These are phyloP conservation scores for Gonium pectorale DNA, from an alignment of 139 green algal genomes.

Conservation along the genomic window DNA sequence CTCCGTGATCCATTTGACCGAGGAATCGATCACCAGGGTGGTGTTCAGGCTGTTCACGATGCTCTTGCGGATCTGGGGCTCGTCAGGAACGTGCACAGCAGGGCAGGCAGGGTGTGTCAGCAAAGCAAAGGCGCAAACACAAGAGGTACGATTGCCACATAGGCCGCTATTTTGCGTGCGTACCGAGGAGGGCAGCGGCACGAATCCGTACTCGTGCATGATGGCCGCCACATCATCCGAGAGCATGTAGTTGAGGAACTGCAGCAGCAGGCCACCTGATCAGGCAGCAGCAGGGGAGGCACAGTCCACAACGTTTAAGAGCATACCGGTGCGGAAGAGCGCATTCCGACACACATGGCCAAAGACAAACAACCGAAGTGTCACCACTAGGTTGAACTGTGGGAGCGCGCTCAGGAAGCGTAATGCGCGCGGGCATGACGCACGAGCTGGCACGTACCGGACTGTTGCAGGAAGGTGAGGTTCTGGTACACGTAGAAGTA, in stretches of 20 bases:
- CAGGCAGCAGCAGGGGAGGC: too few relatives aligned
- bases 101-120: too few relatives aligned
- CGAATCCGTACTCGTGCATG: slow-evolving; percentile 4
- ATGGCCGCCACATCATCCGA: background rate
- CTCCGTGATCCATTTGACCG: background rate
- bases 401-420: too few relatives aligned
- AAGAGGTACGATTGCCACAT: too few relatives aligned
- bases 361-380: too few relatives aligned
- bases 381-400: too few relatives aligned
- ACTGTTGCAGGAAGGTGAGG: background rate
- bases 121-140: too few relatives aligned
- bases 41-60: background rate
- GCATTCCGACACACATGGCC: too few relatives aligned
- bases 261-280: slow-evolving; percentile 2
- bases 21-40: background rate
- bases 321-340: too few relatives aligned
- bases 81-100: background rate
- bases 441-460: background rate
- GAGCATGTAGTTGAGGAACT: slow-evolving; percentile 24
- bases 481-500: slow-evolving; percentile 25
- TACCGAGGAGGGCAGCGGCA: background rate
- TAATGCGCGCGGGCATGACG: too few relatives aligned
- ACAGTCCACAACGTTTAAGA: too few relatives aligned
- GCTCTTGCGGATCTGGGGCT: background rate
- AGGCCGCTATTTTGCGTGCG: too few relatives aligned